Evolutionary conservation across 208 protist species (phyloP).

Genomic region (Phytomonas francai): DNA sequence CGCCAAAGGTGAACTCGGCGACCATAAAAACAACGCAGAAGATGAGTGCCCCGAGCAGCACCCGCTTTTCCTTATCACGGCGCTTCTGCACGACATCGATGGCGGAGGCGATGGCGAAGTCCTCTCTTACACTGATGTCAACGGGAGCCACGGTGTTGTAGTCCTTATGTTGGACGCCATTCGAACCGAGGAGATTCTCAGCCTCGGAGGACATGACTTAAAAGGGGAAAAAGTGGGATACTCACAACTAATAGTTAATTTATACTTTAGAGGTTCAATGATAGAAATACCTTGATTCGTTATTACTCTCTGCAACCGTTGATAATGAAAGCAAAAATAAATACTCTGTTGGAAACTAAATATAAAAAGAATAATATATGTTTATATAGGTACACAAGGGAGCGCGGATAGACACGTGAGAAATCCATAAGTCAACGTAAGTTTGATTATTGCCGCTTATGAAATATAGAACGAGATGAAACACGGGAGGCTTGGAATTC

Average conservation of each 20-base stretch:
- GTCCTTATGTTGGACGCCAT: neutral
- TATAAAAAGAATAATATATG: neutral
- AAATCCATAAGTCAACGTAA: neutral
- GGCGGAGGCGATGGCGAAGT: slow-evolving; percentile 14
- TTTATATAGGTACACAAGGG: neutral
- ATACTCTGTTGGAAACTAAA: neutral
- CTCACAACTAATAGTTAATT: neutral
- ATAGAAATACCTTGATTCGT: neutral
- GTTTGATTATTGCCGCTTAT: neutral
- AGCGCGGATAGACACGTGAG: neutral
- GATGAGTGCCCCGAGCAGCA: slow-evolving; percentile 43
- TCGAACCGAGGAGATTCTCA: neutral
- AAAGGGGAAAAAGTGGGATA: neutral
- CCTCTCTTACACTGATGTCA: slow-evolving; percentile 13
- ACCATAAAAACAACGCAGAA: slow-evolving; percentile 88
- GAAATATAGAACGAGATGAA: neutral
- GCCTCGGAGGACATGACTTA: neutral
- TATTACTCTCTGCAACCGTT: neutral
- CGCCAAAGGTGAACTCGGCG: slow-evolving; percentile 67
- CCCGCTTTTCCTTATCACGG: slow-evolving; percentile 52
- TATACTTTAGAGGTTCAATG: neutral
- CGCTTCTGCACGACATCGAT: slow-evolving; percentile 28
- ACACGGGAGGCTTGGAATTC: neutral
- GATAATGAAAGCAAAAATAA: neutral
- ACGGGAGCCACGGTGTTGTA: slow-evolving; percentile 5